Base-by-base conservation (phyloP, 140 eudicot genomes). In the Bidens hawaiensis region DNA sequence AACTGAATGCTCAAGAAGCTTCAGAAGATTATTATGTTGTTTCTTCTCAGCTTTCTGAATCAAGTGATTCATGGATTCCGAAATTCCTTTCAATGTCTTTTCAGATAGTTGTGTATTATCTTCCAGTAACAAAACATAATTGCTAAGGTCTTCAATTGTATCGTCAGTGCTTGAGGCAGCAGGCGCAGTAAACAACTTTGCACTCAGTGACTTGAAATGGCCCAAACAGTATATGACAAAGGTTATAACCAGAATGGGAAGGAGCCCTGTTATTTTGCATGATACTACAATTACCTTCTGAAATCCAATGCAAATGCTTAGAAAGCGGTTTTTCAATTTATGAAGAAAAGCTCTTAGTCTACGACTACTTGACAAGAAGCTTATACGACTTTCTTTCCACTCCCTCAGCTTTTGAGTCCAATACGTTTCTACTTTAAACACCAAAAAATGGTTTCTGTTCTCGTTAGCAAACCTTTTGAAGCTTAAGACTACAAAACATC, bases 91-190 rank as follows among this genome's bases (percentile, higher is more conserved):
- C 4, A 58, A 17, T 24, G 52, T 63, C 10, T 49, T 65, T 2
- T 11, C 10, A 33, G 72, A 55, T 6, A 79, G 50, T 22, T 47
- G 49, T 6, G 11, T 66, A 48, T 72, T 74, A 6, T 67, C 78
- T 68, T 76, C 60, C 25, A 73, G 68, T 30, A 21, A 72, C 63
- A 73, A 30, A 31, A 46, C 46, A 27, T 52, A 73, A 14, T 38
- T 40, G 2, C 54, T 56, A 11, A 45, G n/a, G 40, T 59, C 68
- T 15, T 23, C 21, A 0, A 23, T 5, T 9, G 15, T 45, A 11
- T 16, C 47, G 17, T 9, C 27, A 19, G 5, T 47, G 23, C n/a
- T 47, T 47, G 54, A 18, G 6, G 25, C n/a, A 17, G 6, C 19
- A 5, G 54, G n/a, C 8, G 26, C 26, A 19, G 27, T 19, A 19